phyloP scores from a whole-genome alignment of 73 alveolate species.

The Paramecium sonneborni region DNA sequence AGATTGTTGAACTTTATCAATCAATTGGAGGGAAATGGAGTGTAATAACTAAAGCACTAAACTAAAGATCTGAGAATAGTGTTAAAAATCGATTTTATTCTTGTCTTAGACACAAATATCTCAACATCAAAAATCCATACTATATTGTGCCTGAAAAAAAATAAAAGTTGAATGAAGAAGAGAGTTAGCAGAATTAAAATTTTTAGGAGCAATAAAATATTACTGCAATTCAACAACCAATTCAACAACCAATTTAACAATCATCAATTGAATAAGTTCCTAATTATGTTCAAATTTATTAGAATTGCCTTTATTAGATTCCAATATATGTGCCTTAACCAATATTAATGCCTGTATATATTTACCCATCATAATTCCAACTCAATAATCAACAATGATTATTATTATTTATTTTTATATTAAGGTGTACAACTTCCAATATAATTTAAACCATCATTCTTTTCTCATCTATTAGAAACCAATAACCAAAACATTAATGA shows the following conservation, averaged over 20 bases:
- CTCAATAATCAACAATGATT: not conserved
- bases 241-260: not conserved
- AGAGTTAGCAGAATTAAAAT: not conserved
- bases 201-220: not conserved
- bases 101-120: constrained; percentile 48
- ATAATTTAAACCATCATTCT: not conserved
- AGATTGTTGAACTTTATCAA: constrained; percentile 49
- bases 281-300: not conserved
- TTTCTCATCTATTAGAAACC: not conserved
- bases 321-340: not conserved
- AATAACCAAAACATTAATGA: not conserved
- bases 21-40: constrained; percentile 94
- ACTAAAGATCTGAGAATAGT: constrained; percentile 94
- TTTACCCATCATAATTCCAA: not conserved
- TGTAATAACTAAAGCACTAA: constrained; percentile 81
- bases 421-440: not conserved
- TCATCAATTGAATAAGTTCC: not conserved
- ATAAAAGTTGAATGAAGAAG: not conserved
- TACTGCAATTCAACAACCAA: not conserved
- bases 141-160: constrained; percentile 17
- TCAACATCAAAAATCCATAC: not conserved
- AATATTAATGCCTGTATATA: not conserved
- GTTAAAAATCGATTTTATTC: constrained; percentile 88
- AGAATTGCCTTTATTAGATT: not conserved
- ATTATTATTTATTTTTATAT: not conserved